These are phyloP conservation scores for Annulohypoxylon maeteangense DNA, from an alignment of 495 filamentous ascomycete species.

Conservation along the genomic window DNA sequence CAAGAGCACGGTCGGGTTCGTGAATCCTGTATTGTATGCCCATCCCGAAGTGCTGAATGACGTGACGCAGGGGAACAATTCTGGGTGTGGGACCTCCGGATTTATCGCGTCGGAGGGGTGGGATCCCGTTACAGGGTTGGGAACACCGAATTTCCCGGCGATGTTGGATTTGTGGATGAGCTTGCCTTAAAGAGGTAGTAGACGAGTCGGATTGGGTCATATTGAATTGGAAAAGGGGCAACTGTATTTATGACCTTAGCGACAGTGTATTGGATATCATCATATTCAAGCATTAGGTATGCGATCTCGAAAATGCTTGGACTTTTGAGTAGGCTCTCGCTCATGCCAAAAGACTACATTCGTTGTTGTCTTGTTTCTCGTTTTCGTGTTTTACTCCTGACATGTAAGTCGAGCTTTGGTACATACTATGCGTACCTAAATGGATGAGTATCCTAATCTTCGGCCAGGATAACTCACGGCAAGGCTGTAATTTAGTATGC, in stretches of 20 bases:
- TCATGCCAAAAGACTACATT: too few species aligned
- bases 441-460: neutral
- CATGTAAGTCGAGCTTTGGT: neutral
- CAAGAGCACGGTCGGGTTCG: neutral
- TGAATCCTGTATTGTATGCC: neutral
- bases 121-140: neutral
- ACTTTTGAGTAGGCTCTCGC: neutral
- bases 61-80: neutral
- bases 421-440: neutral
- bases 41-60: neutral
- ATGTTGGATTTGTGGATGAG: neutral
- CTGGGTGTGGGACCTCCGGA: neutral
- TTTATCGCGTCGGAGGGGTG: neutral
- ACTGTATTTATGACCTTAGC: neutral
- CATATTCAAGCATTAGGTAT: neutral
- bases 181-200: neutral
- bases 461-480: neutral
- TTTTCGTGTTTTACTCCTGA: neutral
- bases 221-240: neutral
- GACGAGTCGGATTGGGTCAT: neutral
- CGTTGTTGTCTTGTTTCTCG: neutral
- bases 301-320: too few species aligned
- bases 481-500: neutral
- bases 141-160: neutral
- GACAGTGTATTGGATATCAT: neutral